A percentile compares a stretch with the other conserved stretches of the same genome.
phyloP scores from a whole-genome alignment of 768 basidiomycete genomes.

The Auriscalpium vulgare region DNA sequence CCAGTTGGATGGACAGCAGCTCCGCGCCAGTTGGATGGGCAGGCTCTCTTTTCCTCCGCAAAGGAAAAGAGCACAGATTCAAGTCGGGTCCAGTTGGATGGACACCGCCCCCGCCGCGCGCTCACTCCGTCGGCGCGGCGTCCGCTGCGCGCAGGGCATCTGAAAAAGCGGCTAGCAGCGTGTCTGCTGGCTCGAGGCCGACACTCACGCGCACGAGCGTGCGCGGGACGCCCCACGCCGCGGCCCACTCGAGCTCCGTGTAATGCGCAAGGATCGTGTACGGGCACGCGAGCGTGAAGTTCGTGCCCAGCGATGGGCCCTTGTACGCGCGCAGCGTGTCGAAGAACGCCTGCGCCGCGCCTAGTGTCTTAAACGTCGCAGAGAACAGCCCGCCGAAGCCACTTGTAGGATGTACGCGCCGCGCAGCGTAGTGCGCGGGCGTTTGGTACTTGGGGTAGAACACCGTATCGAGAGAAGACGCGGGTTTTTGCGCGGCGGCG shows the following conservation, averaged over 20 bases:
- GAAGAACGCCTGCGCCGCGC: constrained; percentile 73
- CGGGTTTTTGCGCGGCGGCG: constrained; percentile 38
- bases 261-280: constrained; percentile 92
- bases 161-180: constrained; percentile 50
- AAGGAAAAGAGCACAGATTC: neutral
- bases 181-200: constrained; percentile 72
- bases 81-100: neutral
- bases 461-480: constrained; percentile 55
- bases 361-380: constrained; percentile 64
- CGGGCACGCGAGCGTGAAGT: constrained; percentile 92
- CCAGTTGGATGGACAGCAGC: constrained; percentile 12
- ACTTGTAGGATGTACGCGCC: constrained; percentile 37
- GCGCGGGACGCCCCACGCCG: constrained; percentile 73
- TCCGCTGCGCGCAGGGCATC: constrained; percentile 73
- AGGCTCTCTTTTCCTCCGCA: neutral
- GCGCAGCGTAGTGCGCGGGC: constrained; percentile 59
- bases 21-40: neutral
- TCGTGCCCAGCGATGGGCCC: constrained; percentile 89
- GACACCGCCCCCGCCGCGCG: neutral
- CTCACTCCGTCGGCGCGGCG: constrained; percentile 10
- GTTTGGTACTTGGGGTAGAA: constrained; percentile 87
- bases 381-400: constrained; percentile 83
- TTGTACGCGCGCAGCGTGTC: constrained; percentile 79
- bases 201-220: constrained; percentile 83
- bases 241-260: constrained; percentile 86